Conservation (phyloP, 2,329 filamentous ascomycete species). For the Fusarium sp. region DNA sequence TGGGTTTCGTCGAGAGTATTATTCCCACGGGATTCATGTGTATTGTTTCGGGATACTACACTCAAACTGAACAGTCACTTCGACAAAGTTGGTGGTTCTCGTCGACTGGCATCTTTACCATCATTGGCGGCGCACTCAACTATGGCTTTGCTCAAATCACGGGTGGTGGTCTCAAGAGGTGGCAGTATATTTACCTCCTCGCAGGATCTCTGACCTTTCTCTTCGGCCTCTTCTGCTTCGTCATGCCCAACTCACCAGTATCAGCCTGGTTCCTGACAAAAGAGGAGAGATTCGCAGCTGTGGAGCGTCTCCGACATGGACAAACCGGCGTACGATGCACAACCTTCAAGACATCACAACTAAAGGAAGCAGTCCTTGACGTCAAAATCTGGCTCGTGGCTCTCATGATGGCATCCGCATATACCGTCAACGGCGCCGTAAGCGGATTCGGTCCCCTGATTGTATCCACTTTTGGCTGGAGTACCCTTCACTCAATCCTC, state of each 20-base stretch:
- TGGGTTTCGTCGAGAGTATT: conserved; percentile 72
- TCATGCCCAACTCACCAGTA: conserved; percentile 73
- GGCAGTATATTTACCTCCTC: conserved; percentile 79
- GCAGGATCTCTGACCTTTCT: conserved; percentile 73
- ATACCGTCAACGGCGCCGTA: conserved; percentile 79
- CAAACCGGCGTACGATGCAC: conserved; percentile 74
- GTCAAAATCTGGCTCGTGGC: conserved; percentile 73
- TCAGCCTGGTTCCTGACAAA: conserved; percentile 76
- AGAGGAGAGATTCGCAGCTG: conserved; percentile 72
- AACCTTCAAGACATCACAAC: conserved; percentile 69
- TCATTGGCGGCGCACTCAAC: conserved; percentile 73
- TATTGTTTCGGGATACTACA: conserved; percentile 72
- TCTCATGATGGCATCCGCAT: conserved; percentile 77
- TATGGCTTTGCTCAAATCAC: conserved; percentile 76
- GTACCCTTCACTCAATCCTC: conserved; percentile 73
- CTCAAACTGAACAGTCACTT: conserved; percentile 72
- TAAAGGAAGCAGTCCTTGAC: conserved; percentile 69
- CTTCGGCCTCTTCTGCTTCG: conserved; percentile 74
- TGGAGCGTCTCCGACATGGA: conserved; percentile 71
- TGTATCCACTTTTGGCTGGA: conserved; percentile 77
- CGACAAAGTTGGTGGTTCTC: conserved; percentile 78
- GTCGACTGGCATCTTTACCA: conserved; percentile 68
- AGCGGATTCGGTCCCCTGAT: conserved; percentile 79
- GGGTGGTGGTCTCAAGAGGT: conserved; percentile 65
- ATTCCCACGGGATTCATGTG: conserved; percentile 77